Percentiles rank a stretch among this genome's conserved stretches.
Evolutionary conservation across 2,329 filamentous ascomycete species (phyloP).

Genomic region (Aspergillus sergii): DNA sequence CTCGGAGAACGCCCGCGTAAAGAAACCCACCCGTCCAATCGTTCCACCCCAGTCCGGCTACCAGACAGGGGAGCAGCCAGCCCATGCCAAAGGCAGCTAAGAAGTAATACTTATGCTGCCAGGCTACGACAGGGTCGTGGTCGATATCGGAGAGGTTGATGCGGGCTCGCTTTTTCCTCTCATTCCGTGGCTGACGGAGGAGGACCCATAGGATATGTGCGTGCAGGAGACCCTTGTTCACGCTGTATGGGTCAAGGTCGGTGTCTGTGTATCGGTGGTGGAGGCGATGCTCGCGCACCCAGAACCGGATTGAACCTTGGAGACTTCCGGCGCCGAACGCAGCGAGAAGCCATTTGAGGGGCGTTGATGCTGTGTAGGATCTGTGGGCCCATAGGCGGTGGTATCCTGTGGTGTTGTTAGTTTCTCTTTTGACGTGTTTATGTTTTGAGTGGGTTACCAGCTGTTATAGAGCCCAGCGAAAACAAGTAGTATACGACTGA

Average conservation of each 20-base stretch:
- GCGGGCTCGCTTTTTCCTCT: not conserved
- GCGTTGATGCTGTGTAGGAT: slow-evolving; percentile 2
- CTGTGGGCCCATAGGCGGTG: slow-evolving; percentile 15
- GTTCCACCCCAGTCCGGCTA: slow-evolving; percentile 75
- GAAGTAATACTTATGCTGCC: slow-evolving; percentile 9
- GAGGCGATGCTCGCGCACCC: slow-evolving; percentile 10
- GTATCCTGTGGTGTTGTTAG: slow-evolving; percentile 10
- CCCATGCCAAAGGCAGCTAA: slow-evolving; percentile 46
- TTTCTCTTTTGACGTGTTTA: not conserved
- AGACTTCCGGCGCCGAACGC: slow-evolving; percentile 6
- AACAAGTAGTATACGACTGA: slow-evolving; percentile 8
- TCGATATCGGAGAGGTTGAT: slow-evolving; percentile 8
- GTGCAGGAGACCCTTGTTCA: slow-evolving; percentile 4
- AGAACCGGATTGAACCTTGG: slow-evolving; percentile 11
- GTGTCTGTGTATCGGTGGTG: slow-evolving; percentile 16
- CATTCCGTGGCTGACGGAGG: not conserved
- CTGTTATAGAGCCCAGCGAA: slow-evolving; percentile 1
- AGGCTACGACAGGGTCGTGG: slow-evolving; percentile 4
- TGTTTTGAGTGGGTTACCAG: not conserved
- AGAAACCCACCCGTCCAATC: slow-evolving; percentile 80
- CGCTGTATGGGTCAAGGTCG: slow-evolving; percentile 9
- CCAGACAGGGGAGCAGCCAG: slow-evolving; percentile 70
- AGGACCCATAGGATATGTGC: slow-evolving; percentile 13
- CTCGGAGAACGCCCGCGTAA: slow-evolving; percentile 79
- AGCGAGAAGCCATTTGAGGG: slow-evolving; percentile 8